phyloP scores from a whole-genome alignment of 2,329 filamentous ascomycete species.

The Purpureocillium takamizusanense region DNA sequence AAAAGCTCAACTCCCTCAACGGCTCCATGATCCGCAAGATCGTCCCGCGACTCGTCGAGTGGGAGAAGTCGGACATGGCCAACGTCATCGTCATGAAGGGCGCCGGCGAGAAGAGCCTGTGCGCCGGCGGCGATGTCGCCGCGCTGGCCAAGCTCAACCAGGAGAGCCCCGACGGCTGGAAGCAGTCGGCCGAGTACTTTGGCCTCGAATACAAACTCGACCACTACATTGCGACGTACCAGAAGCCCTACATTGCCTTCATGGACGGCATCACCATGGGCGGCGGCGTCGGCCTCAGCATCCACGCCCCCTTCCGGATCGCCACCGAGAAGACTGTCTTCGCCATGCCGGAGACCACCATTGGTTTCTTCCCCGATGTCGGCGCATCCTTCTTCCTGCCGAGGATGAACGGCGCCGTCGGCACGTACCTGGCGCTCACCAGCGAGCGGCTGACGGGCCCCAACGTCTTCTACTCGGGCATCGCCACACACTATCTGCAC shows the following conservation, averaged over 20 bases:
- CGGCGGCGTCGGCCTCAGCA: constrained; percentile 85
- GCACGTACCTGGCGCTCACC: constrained; percentile 89
- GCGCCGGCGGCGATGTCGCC: constrained; percentile 85
- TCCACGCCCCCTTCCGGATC: constrained; percentile 93
- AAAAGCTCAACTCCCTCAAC: constrained; percentile 87
- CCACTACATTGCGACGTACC: constrained; percentile 88
- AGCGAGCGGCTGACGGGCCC: constrained; percentile 74
- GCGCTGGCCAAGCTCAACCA: constrained; percentile 68
- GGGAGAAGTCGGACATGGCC: constrained; percentile 89
- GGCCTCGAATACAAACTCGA: constrained; percentile 92
- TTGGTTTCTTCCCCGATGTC: constrained; percentile 98
- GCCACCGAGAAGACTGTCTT: constrained; percentile 93
- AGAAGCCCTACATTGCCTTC: constrained; percentile 87
- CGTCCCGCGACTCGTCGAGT: constrained; percentile 78
- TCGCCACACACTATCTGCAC: constrained; percentile 95
- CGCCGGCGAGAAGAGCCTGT: constrained; percentile 75
- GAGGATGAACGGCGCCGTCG: constrained; percentile 74
- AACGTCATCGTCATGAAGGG: constrained; percentile 92
- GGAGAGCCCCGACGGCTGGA: constrained; percentile 58
- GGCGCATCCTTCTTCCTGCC: constrained; percentile 94
- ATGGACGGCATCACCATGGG: constrained; percentile 99
- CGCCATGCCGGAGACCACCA: constrained; percentile 97
- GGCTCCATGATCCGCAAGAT: constrained; percentile 96
- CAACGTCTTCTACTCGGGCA: constrained; percentile 80
- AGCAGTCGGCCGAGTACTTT: constrained; percentile 77